Evolutionary conservation across 2,329 filamentous ascomycete species (phyloP), one percentile per base, ranked within the genome.

Genomic region (Penicillium decumbens): DNA sequence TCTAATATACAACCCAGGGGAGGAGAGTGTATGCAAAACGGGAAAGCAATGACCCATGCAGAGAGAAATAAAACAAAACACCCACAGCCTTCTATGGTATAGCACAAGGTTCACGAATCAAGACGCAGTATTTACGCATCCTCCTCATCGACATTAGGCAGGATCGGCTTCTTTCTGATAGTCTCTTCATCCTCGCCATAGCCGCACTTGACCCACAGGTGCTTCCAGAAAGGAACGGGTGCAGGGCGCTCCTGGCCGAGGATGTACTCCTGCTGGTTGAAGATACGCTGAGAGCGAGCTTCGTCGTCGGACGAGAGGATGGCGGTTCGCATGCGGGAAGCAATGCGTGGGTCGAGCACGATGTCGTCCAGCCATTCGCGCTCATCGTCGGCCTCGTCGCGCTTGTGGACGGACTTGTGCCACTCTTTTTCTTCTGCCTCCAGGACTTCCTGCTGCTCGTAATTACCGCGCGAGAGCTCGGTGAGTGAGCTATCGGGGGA

Each of bases 321-420:
- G 62, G 93, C 95, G 45, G 81, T 81, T 49, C 87, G 80, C 92
- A 97, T 96, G 45, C 89, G 83, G 62, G 78, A 77, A 4, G 80
- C 81, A 54, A 96, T 84, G 32, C 91, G 80, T 10, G 81, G 73
- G 66, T 98, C 91, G 8, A 95, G 66, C 2, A 87, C 83, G 45
- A 96, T 75, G 9, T 84, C 80, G 46, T 85, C 81, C 7, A 86
- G 70, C 88, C 89, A 95, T 43, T 91, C 84, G 60, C 80, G 82
- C 70, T 91, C 88, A 55, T 76, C 77, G 48, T 77, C 74, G 44
- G 75, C 68, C 45, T 78, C 75, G 18, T 65, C 63, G 30, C 67
- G 67, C 60, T 84, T 82, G 71, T 81, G 84, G 5, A 84, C 80
- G n/a, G 80, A 83, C 72, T 95, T 95, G 68, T 86, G 84, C 90